These are phyloP conservation scores for Starmerella sirachaensis DNA, from an alignment of 805 yeast genomes.

Conservation along the genomic window DNA sequence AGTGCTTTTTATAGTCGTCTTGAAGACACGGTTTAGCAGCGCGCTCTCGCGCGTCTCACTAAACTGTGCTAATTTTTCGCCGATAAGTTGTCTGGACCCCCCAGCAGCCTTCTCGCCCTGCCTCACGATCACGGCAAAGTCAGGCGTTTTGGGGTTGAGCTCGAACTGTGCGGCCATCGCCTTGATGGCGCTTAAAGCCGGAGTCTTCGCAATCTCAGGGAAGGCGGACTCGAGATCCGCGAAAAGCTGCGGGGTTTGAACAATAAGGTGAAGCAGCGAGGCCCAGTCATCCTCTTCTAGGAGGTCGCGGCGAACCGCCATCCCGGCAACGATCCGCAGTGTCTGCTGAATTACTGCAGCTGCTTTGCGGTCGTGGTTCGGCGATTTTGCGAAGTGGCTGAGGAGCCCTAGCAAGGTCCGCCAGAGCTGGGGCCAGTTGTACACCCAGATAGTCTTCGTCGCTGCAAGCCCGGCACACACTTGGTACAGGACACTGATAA, in stretches of 20 bases:
- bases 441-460: slow-evolving; percentile 16
- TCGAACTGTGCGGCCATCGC: slow-evolving; percentile 24
- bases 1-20: slow-evolving; percentile 1
- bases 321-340: slow-evolving; percentile 23
- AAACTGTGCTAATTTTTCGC: slow-evolving; percentile 12
- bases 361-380: slow-evolving; percentile 2
- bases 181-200: slow-evolving; percentile 20
- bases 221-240: slow-evolving; percentile 14
- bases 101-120: slow-evolving; percentile 21
- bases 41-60: slow-evolving; percentile 5
- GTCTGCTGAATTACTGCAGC: slow-evolving; percentile 12
- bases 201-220: slow-evolving; percentile 15
- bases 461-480: slow-evolving; percentile 17
- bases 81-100: not conserved
- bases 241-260: slow-evolving; percentile 24
- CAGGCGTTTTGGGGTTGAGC: slow-evolving; percentile 12
- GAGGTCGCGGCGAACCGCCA: slow-evolving; percentile 27
- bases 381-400: slow-evolving; percentile 20
- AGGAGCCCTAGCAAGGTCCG: slow-evolving; percentile 26
- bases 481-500: slow-evolving; percentile 22
- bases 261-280: slow-evolving; percentile 26
- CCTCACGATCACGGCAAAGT: slow-evolving; percentile 8
- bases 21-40: slow-evolving; percentile 1
- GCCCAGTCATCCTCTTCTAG: slow-evolving; percentile 26
- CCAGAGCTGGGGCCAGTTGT: slow-evolving; percentile 34